A percentile compares a stretch with the other conserved stretches of the same genome.
These are phyloP conservation scores for Inonotus hispidus DNA, from an alignment of 1,284 basidiomycete genomes.

Conservation along the genomic window DNA sequence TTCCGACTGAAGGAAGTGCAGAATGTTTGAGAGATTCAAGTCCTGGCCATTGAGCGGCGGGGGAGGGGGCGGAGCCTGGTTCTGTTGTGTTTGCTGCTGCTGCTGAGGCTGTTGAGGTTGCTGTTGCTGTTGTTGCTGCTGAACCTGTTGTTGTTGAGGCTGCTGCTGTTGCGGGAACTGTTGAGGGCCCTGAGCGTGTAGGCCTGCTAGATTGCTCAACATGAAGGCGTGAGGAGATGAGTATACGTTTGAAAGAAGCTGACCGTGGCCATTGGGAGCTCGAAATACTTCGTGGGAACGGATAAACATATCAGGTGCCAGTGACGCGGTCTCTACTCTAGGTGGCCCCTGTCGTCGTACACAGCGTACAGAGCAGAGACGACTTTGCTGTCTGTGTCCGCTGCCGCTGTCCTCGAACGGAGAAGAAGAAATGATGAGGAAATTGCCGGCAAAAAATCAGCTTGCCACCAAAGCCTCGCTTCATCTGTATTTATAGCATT, in stretches of 20 bases:
- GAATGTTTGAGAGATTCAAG: conserved; percentile 89
- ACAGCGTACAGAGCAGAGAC: no score
- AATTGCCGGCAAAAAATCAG: not conserved
- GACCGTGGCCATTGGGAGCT: not conserved
- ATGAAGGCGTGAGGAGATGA: conserved; percentile 24
- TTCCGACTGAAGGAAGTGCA: conserved; percentile 97
- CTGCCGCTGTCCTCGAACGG: no score
- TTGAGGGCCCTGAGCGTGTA: conserved; percentile 44
- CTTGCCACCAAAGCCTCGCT: no score
- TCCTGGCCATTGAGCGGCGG: conserved; percentile 79
- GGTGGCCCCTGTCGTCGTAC: no score
- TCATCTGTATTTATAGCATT: not conserved
- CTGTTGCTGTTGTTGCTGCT: conserved; percentile 41
- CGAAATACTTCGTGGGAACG: conserved; percentile 13
- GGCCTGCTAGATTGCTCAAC: conserved; percentile 41
- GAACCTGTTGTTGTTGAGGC: conserved; percentile 48
- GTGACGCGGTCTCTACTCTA: not conserved
- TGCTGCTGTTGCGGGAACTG: conserved; percentile 38
- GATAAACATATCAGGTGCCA: not conserved
- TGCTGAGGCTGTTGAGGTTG: no score
- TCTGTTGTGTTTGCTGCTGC: conserved; percentile 48
- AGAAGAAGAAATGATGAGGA: not conserved
- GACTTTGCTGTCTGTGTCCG: no score
- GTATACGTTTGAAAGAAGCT: conserved; percentile 1
- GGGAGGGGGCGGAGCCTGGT: conserved; percentile 58